Percentiles rank a stretch among this genome's conserved stretches.
These are phyloP conservation scores for Tulasnella sp. DNA, from an alignment of 768 basidiomycete species.

Conservation along the genomic window DNA sequence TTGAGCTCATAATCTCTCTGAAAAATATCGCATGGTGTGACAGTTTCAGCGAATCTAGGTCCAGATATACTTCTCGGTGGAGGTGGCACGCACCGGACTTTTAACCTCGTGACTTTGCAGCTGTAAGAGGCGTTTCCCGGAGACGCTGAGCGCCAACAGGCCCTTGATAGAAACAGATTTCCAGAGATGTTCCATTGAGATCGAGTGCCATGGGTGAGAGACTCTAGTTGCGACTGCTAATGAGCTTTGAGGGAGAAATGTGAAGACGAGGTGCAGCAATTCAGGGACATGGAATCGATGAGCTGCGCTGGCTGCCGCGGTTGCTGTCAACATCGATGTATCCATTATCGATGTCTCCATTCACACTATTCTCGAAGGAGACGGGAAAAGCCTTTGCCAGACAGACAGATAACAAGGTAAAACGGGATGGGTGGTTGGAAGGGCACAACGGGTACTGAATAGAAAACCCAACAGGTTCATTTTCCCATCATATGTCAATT, in stretches of 20 bases:
- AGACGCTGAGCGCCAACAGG: background rate
- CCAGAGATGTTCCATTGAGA: slow-evolving; percentile 9
- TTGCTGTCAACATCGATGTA: no score
- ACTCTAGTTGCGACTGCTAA: background rate
- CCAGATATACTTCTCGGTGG: background rate
- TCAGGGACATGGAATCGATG: slow-evolving; percentile 5
- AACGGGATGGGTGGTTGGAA: no score
- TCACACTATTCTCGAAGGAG: no score
- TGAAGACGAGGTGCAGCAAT: slow-evolving; percentile 8
- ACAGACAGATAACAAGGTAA: no score
- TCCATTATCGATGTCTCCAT: no score
- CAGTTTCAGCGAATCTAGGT: background rate
- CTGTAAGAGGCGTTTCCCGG: background rate
- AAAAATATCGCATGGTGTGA: background rate
- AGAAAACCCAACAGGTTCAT: no score
- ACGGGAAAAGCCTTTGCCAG: no score
- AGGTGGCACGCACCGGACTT: background rate
- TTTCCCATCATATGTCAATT: no score
- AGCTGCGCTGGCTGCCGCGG: no score
- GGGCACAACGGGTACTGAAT: no score
- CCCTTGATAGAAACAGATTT: background rate
- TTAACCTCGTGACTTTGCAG: background rate
- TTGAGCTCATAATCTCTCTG: background rate
- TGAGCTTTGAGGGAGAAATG: background rate
- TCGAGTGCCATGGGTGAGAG: slow-evolving; percentile 1